Evolutionary conservation across 1,284 basidiomycete genomes (phyloP), one percentile per base, ranked within the genome.

Genomic region (Austroboletus novae-zelandiae): DNA sequence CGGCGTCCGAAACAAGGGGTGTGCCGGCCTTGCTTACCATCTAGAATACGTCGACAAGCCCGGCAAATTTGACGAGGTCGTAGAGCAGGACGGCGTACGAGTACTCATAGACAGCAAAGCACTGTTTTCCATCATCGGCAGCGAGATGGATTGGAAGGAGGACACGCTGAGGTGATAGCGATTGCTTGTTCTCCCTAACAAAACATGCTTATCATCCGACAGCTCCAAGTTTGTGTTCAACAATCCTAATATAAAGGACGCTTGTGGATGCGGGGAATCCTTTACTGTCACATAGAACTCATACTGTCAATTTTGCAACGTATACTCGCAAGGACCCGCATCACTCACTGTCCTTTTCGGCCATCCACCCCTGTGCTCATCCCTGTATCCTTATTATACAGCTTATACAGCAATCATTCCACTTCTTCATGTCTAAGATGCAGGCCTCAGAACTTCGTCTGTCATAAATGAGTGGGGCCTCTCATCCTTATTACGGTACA

Each of bases 111-210:
- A 99, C 74, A 91, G 88, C 68, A 98, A 97, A 71, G 97, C 97
- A 23, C 74, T 99, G 57, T 99, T 99, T 71, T 94, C 90, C 55
- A 97, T 99, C 64, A 98, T 99, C 58, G 97, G 97, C 39, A 95
- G 92, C 67, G 89, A 90, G 75, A 99, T 99, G 97, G 94, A 97
- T 67, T 99, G 97, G 97, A 80, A 89, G 56, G 97, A 99, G 74
- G 92, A 94, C 69, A 72, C 83, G 32, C 72, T 98, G 42, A 94
- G 91, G 87, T 89, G 48, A 52, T 79, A 71, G 25, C 32, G n/a
- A n/a, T 9, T 36, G 3, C 15, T 10, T n/a, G n/a, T 9, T 36
- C n/a, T 36, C 35, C 15, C n/a, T 17, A 5, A n/a, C 9, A 37
- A 29, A 47, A 46, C 5, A 20, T 40, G 35, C 44, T 57, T 23